Conservation (phyloP, 768 basidiomycete species). For the Boletus sp. region DNA sequence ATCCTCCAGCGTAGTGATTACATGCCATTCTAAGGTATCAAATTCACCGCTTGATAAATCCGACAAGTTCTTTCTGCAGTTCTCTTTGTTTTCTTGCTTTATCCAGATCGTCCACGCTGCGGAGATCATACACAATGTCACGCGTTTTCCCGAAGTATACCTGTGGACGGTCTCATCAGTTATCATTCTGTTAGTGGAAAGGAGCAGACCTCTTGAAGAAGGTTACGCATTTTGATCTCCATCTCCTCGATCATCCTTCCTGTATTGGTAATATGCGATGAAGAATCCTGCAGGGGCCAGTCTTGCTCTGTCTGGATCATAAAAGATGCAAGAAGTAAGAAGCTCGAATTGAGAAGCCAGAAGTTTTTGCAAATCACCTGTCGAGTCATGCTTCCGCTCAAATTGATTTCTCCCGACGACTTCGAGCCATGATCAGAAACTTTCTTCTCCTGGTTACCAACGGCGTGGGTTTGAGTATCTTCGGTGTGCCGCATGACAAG, state of each 20-base stretch:
- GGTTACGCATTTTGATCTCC: slow-evolving; percentile 98
- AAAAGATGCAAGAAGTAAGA: slow-evolving; percentile 11
- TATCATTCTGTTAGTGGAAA: not conserved
- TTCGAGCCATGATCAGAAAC: slow-evolving; percentile 48
- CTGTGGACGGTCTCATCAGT: slow-evolving; percentile 35
- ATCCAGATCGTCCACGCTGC: slow-evolving; percentile 84
- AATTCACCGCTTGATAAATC: slow-evolving; percentile 70
- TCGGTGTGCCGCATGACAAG: slow-evolving; percentile 57
- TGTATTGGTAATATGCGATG: slow-evolving; percentile 90
- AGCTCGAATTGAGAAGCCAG: slow-evolving; percentile 6
- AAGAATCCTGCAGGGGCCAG: slow-evolving; percentile 72
- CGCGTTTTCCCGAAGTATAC: slow-evolving; percentile 97
- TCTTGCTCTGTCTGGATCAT: slow-evolving; percentile 77
- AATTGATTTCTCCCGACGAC: slow-evolving; percentile 69
- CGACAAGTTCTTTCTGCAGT: slow-evolving; percentile 87
- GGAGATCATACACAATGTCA: slow-evolving; percentile 90
- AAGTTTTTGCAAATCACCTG: slow-evolving; percentile 57
- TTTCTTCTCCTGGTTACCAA: slow-evolving; percentile 34
- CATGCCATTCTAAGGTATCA: slow-evolving; percentile 16
- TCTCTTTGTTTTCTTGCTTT: slow-evolving; percentile 77
- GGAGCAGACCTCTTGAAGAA: slow-evolving; percentile 73
- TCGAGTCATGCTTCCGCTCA: slow-evolving; percentile 97
- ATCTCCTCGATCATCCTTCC: slow-evolving; percentile 97
- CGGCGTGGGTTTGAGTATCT: slow-evolving; percentile 16
- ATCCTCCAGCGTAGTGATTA: slow-evolving; percentile 7